These are phyloP conservation scores for Zoysia pacifica DNA, from an alignment of 176 grass and related monocot genomes.

Conservation along the genomic window DNA sequence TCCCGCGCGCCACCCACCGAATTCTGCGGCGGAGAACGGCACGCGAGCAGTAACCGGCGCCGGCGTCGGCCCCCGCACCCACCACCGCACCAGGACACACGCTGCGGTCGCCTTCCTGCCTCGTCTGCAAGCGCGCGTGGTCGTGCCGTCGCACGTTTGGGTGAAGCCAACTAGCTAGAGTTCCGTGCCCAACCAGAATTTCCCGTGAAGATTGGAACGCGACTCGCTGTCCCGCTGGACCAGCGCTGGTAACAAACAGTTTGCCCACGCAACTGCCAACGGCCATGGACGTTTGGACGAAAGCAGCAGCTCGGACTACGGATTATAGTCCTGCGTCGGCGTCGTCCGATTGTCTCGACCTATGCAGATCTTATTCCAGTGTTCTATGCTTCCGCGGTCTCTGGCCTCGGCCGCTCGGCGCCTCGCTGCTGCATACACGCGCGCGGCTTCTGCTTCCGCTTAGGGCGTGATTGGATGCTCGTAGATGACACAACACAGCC, in stretches of 20 bases:
- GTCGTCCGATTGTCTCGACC: not conserved
- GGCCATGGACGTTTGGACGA: constrained; percentile 12
- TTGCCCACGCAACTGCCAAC: not conserved
- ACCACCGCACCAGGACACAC: not conserved
- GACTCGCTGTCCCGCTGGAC: constrained; percentile 24
- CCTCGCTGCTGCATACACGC: constrained; percentile 25
- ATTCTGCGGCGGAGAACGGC: not conserved
- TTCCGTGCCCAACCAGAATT: constrained; percentile 18
- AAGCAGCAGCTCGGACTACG: not conserved
- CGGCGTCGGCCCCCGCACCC: no score
- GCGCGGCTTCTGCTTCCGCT: constrained; percentile 9
- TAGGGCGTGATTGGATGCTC: no score
- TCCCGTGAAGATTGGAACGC: constrained; percentile 22
- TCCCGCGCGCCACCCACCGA: not conserved
- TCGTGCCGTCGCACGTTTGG: not conserved
- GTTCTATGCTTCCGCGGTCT: constrained; percentile 41
- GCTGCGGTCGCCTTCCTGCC: not conserved
- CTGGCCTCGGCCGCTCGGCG: constrained; percentile 39
- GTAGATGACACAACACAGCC: no score
- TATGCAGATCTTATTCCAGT: not conserved
- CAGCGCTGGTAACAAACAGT: not conserved
- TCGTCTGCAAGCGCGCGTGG: not conserved
- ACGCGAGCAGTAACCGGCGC: not conserved
- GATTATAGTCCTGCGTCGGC: not conserved
- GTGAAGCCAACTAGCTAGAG: not conserved